These are phyloP conservation scores for Ophiognomonia clavigignenti-juglandacearum DNA, from an alignment of 2,329 filamentous ascomycete species.

Conservation along the genomic window DNA sequence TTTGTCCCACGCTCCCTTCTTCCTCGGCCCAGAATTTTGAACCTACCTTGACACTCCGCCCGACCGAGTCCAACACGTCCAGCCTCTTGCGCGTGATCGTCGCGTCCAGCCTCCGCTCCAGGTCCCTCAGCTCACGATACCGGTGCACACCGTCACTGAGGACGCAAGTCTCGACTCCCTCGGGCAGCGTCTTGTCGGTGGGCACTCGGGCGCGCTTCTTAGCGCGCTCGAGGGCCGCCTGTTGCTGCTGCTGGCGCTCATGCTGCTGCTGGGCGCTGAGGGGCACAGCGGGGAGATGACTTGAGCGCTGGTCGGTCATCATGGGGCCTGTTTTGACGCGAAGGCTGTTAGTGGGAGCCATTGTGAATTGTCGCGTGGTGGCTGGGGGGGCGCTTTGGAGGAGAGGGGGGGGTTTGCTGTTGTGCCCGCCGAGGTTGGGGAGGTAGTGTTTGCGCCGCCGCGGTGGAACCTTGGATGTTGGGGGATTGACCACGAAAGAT, in stretches of 20 bases:
- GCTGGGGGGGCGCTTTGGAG: neutral
- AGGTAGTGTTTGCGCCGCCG: no score
- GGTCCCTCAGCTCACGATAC: constrained; percentile 78
- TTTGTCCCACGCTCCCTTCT: neutral
- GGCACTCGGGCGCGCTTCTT: constrained; percentile 84
- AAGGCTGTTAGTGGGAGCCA: constrained; percentile 8
- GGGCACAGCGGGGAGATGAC: constrained; percentile 31
- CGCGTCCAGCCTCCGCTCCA: constrained; percentile 85
- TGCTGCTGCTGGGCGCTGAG: constrained; percentile 51
- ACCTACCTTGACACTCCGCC: constrained; percentile 63
- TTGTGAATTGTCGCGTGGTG: neutral
- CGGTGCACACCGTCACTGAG: constrained; percentile 77
- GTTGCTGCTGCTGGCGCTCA: constrained; percentile 42
- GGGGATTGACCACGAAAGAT: no score
- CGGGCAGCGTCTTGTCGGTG: constrained; percentile 90
- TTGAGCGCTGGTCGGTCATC: constrained; percentile 41
- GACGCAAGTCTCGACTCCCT: constrained; percentile 77
- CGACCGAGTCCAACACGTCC: constrained; percentile 80
- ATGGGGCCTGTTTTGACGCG: constrained; percentile 40
- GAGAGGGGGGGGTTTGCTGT: no score
- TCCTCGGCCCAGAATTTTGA: neutral
- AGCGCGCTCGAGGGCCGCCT: constrained; percentile 58
- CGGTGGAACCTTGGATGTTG: no score
- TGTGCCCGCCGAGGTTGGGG: no score
- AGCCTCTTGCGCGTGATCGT: constrained; percentile 91